A percentile compares a stretch with the other conserved stretches of the same genome.
These are phyloP conservation scores for Cladophialophora chaetospira DNA, from an alignment of 2,329 filamentous ascomycete species.

Conservation along the genomic window DNA sequence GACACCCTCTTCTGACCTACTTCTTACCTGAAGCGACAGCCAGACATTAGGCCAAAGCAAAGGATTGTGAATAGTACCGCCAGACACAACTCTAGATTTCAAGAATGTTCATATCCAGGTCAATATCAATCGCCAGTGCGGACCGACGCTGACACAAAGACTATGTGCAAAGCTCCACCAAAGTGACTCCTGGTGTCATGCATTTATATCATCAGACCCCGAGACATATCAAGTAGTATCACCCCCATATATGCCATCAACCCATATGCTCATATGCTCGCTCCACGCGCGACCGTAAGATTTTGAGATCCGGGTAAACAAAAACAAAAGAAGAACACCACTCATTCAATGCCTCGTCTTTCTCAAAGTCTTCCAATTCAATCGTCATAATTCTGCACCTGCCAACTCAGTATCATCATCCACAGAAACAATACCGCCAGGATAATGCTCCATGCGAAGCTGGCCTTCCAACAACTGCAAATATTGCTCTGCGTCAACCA, in stretches of 20 bases:
- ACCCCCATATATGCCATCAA: not conserved
- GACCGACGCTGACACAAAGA: too few species aligned
- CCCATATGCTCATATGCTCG: not conserved
- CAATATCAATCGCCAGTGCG: too few species aligned
- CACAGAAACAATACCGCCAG: slow-evolving; percentile 65
- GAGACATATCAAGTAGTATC: not conserved
- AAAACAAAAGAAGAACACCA: not conserved
- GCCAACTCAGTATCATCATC: slow-evolving; percentile 65
- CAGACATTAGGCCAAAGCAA: too few species aligned
- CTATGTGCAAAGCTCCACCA: not conserved
- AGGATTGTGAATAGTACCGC: too few species aligned
- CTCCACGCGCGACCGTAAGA: not conserved
- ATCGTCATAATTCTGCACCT: slow-evolving; percentile 51
- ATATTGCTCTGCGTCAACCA: slow-evolving; percentile 65
- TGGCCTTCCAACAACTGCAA: slow-evolving; percentile 65
- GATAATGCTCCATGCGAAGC: slow-evolving; percentile 65
- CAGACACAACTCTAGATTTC: too few species aligned
- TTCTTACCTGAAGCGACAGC: too few species aligned
- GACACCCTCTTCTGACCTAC: too few species aligned
- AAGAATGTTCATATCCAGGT: not conserved
- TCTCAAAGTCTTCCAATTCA: not conserved
- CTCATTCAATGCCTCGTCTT: not conserved
- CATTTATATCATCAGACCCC: not conserved
- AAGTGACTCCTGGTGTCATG: not conserved
- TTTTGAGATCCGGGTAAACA: not conserved